A percentile compares a stretch with the other conserved stretches of the same genome.
Conservation (phyloP, 768 basidiomycete species). For the Naganishia friedmannii region DNA sequence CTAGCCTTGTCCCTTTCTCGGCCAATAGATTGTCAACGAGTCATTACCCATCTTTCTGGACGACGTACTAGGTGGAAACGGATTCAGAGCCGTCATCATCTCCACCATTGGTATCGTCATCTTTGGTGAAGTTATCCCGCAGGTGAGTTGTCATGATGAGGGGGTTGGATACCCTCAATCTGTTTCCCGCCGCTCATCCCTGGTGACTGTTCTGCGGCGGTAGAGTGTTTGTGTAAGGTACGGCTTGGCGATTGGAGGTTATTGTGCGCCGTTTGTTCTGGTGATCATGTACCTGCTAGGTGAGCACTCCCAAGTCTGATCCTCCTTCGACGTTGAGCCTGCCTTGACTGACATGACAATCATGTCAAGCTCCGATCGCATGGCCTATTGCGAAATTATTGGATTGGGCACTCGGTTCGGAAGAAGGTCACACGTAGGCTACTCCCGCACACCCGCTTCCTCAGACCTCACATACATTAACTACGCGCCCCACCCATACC, state of each 20-base stretch:
- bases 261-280: constrained; percentile 71
- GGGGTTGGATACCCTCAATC: background rate
- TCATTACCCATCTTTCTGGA: constrained; percentile 55
- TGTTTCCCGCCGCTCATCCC: background rate
- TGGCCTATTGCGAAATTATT: constrained; percentile 70
- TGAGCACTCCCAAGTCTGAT: background rate
- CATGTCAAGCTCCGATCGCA: constrained; percentile 70
- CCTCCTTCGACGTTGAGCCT: background rate
- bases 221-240: constrained; percentile 63
- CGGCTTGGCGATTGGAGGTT: constrained; percentile 75
- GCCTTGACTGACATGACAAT: too few species aligned
- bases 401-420: constrained; percentile 72
- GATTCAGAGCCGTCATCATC: constrained; percentile 54
- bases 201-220: too few species aligned
- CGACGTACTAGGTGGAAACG: constrained; percentile 53
- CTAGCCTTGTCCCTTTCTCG: background rate
- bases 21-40: constrained; percentile 51
- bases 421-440: constrained; percentile 58
- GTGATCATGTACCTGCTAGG: constrained; percentile 65
- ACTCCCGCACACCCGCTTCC: background rate
- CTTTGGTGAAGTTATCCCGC: constrained; percentile 61
- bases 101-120: constrained; percentile 51
- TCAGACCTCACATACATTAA: background rate
- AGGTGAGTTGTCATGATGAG: constrained; percentile 53
- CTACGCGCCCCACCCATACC: background rate